phyloP scores from a whole-genome alignment of 2,329 filamentous ascomycete species.

The Alternaria sp. region DNA sequence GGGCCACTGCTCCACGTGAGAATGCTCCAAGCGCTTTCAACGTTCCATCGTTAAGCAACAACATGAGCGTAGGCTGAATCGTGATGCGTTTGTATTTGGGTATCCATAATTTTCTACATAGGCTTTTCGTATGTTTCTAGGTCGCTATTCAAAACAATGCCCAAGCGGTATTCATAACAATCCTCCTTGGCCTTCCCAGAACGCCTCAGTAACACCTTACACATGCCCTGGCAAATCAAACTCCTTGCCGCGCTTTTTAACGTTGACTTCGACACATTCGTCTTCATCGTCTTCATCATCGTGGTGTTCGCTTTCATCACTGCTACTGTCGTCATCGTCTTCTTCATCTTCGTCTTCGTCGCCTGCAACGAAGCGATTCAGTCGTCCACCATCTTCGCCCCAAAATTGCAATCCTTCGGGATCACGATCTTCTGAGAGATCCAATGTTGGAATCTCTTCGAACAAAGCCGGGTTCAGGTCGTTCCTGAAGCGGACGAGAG shows the following conservation, averaged over 20 bases:
- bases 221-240: conserved; percentile 50
- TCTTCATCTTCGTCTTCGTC: conserved; percentile 43
- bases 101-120: conserved; percentile 8
- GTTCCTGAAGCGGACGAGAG: conserved; percentile 56
- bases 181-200: conserved; percentile 10
- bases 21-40: too few relatives aligned
- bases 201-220: conserved; percentile 28
- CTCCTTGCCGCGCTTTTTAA: conserved; percentile 35
- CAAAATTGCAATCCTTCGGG: conserved; percentile 44
- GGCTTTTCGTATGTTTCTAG: neutral
- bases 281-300: conserved; percentile 42
- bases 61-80: neutral
- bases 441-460: conserved; percentile 44
- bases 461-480: conserved; percentile 50
- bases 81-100: conserved; percentile 3
- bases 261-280: conserved; percentile 35
- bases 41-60: neutral
- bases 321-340: conserved; percentile 42
- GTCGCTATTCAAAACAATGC: neutral
- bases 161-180: neutral
- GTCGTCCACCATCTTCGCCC: conserved; percentile 41
- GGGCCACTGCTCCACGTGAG: conserved; percentile 13
- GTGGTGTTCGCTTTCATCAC: conserved; percentile 46
- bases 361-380: conserved; percentile 33
- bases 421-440: conserved; percentile 38